Conservation (phyloP, 768 basidiomycete species). For the Leccinum boreale region DNA sequence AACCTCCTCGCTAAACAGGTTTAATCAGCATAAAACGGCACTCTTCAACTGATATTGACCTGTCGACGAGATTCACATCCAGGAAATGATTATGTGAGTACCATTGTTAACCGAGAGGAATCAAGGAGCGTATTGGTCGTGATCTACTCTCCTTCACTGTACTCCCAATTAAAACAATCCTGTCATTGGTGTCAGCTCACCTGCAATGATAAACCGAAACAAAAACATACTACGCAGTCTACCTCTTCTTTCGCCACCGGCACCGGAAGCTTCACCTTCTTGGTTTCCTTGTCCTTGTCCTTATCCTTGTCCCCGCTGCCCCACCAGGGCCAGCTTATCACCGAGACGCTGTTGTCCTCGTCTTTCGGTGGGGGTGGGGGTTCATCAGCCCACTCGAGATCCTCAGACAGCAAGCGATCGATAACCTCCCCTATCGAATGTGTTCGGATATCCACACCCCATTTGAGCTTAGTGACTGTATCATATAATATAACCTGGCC, state of each 20-base stretch:
- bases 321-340: slow-evolving; percentile 27
- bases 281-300: slow-evolving; percentile 22
- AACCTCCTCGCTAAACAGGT: not conserved
- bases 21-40: not conserved
- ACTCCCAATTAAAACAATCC: slow-evolving; percentile 79
- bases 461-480: slow-evolving; percentile 75
- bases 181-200: slow-evolving; percentile 23
- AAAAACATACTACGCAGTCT: slow-evolving; percentile 58
- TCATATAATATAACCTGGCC: slow-evolving; percentile 84
- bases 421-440: slow-evolving; percentile 71
- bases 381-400: slow-evolving; percentile 48
- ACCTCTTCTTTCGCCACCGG: slow-evolving; percentile 51
- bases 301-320: slow-evolving; percentile 31
- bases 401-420: slow-evolving; percentile 57
- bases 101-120: not conserved
- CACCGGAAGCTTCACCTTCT: slow-evolving; percentile 33
- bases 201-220: not conserved
- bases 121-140: not conserved
- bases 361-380: slow-evolving; percentile 9
- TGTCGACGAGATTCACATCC: not conserved
- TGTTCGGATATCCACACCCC: slow-evolving; percentile 72
- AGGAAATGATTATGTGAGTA: not conserved
- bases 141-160: slow-evolving; percentile 34
- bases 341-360: not conserved
- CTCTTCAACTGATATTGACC: not conserved